Evolutionary conservation across 768 basidiomycete genomes (phyloP), one percentile per base, ranked within the genome.

Genomic region (Leccinum subtestaceum): DNA sequence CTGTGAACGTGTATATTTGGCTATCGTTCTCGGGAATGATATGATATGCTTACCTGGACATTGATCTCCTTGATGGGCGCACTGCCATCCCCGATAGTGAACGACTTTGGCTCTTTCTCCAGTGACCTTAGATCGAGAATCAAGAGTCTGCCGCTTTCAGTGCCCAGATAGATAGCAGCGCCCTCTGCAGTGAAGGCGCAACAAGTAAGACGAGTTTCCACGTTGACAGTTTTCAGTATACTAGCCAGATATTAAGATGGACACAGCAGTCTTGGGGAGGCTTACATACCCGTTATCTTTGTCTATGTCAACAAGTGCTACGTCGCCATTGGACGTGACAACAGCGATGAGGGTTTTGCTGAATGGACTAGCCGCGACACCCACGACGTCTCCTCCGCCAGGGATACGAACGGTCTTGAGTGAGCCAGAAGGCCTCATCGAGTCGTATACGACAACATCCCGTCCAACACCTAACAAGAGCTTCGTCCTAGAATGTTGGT

Each of bases 261-360:
- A 19, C 47, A 1, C 21, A 15, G 11, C 21, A 9, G 23, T 47
- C 31, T 27, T 21, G 5, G 55, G 19, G 38, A 58, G 45, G 43
- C 19, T 13, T 5, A 70, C 81, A 48, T 64, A 89, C 89, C 82
- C 81, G 64, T 85, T 85, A 58, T 90, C 88, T 69, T 89, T 91
- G 52, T 91, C 88, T 23, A 92, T 67, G 67, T 92, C 90, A 52
- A 91, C 72, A 8, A 91, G 76, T 4, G 72, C 77, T 11, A 91
- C 76, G 46, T 75, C 72, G 1, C 88, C 88, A 4, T 72, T 75
- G 12, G 79, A 75, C 45, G 80, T 85, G 1, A 80, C 83, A 46
- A 80, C 79, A 2, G 85, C 85, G 25, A 87, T 76, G 34, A 91
- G 74, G 2, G 85, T 86, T 74, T 86, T 90, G 73, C 88, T 90